These are phyloP conservation scores for Hyaloscypha finlandica DNA, from an alignment of 495 filamentous ascomycete species.

Conservation along the genomic window DNA sequence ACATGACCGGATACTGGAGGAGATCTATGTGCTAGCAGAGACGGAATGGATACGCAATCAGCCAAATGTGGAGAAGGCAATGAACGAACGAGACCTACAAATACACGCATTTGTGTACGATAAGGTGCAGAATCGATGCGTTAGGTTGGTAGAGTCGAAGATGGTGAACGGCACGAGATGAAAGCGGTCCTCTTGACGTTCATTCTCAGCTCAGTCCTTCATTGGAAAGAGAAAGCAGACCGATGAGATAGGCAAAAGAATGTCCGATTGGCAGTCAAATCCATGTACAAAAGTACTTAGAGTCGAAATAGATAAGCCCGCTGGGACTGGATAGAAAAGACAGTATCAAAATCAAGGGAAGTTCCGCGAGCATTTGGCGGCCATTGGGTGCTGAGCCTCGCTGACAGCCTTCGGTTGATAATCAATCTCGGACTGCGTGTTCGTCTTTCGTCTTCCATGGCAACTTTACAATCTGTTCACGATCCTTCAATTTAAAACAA, in stretches of 20 bases:
- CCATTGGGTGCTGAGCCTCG: no score
- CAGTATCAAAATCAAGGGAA: no score
- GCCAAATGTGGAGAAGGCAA: constrained; percentile 48
- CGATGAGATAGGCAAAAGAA: no score
- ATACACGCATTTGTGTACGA: constrained; percentile 61
- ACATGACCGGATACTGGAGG: constrained; percentile 39
- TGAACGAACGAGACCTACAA: constrained; percentile 51
- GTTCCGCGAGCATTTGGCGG: no score
- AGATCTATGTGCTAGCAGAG: constrained; percentile 56
- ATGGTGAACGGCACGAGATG: not conserved
- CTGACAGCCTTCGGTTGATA: no score
- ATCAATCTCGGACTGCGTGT: no score
- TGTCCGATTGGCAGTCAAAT: no score
- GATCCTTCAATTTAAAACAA: no score
- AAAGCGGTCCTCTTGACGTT: not conserved
- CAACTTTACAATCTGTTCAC: not conserved
- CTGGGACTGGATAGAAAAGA: no score
- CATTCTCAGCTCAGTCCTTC: not conserved
- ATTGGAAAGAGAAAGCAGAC: not conserved
- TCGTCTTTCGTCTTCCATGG: no score
- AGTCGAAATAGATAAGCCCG: no score
- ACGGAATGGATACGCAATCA: constrained; percentile 51
- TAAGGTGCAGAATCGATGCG: constrained; percentile 47
- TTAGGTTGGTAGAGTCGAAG: constrained; percentile 43
- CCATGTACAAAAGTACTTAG: no score